phyloP scores from a whole-genome alignment of 1,284 basidiomycete species.

The Blastosporella zonata region DNA sequence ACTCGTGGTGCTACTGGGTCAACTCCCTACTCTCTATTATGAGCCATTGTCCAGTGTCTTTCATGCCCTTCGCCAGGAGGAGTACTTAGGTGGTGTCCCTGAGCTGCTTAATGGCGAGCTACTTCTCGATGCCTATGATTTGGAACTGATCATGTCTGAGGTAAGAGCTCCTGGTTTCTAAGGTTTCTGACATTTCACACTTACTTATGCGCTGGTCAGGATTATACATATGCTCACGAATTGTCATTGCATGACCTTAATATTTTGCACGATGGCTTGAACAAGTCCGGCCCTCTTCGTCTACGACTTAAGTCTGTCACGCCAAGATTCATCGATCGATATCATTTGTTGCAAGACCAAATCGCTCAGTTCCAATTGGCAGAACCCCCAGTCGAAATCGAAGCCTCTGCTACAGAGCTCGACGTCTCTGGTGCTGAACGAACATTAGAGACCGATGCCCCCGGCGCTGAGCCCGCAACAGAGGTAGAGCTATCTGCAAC shows the following conservation, averaged over 20 bases:
- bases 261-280: conserved; percentile 64
- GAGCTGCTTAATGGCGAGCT: conserved; percentile 59
- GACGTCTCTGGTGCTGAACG: background rate
- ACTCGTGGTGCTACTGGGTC: conserved; percentile 47
- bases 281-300: conserved; percentile 61
- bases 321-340: conserved; percentile 68
- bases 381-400: conserved; percentile 7
- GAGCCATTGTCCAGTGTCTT: conserved; percentile 67
- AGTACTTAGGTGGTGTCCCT: conserved; percentile 42
- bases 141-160: conserved; percentile 63
- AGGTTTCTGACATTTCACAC: background rate
- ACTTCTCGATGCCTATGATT: conserved; percentile 62
- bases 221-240: conserved; percentile 70
- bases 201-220: conserved; percentile 39
- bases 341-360: conserved; percentile 60
- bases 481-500: background rate
- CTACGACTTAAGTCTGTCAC: conserved; percentile 47
- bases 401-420: background rate
- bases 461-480: background rate
- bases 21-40: conserved; percentile 67
- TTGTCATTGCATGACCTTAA: conserved; percentile 71
- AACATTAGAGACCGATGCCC: background rate
- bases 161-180: conserved; percentile 34
- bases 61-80: conserved; percentile 62
- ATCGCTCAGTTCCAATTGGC: conserved; percentile 43